Evolutionary conservation across 2,329 filamentous ascomycete genomes (phyloP).

Genomic region (Fusarium redolens): DNA sequence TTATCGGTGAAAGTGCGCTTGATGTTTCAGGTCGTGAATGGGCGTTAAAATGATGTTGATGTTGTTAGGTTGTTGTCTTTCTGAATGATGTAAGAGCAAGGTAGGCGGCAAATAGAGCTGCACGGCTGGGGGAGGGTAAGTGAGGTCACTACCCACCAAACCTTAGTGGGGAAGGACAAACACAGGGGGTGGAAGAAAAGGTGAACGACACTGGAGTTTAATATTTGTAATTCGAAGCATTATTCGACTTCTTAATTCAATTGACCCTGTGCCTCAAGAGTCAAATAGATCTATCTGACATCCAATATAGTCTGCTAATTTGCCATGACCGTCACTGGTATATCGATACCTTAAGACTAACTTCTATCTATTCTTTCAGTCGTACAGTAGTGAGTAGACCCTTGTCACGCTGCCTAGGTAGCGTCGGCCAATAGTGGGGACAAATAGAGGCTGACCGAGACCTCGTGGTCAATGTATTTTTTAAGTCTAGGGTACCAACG

Average conservation of each 20-base stretch:
- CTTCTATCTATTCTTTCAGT: neutral
- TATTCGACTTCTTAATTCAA: neutral
- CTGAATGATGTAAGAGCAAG: constrained; percentile 37
- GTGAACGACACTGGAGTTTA: neutral
- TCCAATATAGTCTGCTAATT: too few species aligned
- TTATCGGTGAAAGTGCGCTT: neutral
- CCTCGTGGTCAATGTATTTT: constrained; percentile 9
- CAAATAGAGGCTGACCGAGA: constrained; percentile 11
- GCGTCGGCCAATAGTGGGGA: constrained; percentile 18
- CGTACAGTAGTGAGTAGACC: neutral
- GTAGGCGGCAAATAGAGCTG: constrained; percentile 5
- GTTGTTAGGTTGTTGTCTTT: constrained; percentile 11
- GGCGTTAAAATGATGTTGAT: constrained; percentile 5
- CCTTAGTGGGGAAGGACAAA: neutral
- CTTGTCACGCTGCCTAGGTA: constrained; percentile 21
- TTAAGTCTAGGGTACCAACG: constrained; percentile 24
- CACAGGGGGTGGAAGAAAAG: neutral
- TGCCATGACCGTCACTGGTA: neutral
- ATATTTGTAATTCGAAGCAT: too few species aligned
- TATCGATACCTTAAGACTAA: neutral
- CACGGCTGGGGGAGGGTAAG: neutral
- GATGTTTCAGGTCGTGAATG: constrained; percentile 12
- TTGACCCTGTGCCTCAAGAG: too few species aligned
- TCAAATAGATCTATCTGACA: too few species aligned
- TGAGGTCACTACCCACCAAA: constrained; percentile 10